phyloP scores from a whole-genome alignment of 768 basidiomycete species.

The Tubosaeta sp. region DNA sequence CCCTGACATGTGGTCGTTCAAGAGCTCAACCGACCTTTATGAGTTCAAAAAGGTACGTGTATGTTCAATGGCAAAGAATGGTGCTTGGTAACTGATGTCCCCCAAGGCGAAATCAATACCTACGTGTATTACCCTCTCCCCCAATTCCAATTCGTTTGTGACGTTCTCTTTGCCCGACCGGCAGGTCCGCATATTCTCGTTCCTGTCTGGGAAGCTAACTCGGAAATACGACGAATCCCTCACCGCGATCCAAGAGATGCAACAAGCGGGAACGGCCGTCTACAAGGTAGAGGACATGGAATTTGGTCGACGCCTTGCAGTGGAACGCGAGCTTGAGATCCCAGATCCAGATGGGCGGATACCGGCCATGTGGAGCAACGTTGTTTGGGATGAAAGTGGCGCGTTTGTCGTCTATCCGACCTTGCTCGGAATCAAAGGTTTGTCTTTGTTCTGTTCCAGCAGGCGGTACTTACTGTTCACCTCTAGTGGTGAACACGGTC shows the following conservation, averaged over 20 bases:
- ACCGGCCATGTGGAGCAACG: constrained; percentile 80
- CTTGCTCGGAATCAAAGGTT: constrained; percentile 92
- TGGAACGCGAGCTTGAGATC: constrained; percentile 87
- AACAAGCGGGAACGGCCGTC: constrained; percentile 92
- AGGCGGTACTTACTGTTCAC: not conserved
- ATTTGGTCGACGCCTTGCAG: constrained; percentile 92
- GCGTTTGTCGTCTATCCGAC: constrained; percentile 93
- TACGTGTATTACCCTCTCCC: constrained; percentile 88
- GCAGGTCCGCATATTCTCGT: constrained; percentile 90
- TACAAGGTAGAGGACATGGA: constrained; percentile 98
- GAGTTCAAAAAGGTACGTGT: constrained; percentile 90
- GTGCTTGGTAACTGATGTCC: not conserved
- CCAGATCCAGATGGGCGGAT: constrained; percentile 68
- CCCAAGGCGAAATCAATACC: constrained; percentile 84
- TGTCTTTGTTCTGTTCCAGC: constrained; percentile 10
- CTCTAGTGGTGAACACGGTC: constrained; percentile 84
- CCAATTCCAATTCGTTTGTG: constrained; percentile 83
- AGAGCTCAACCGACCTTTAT: constrained; percentile 89
- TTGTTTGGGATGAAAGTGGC: constrained; percentile 97
- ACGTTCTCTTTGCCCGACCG: constrained; percentile 93
- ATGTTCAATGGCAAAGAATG: not conserved
- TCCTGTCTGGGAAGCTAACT: constrained; percentile 82
- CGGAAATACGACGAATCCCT: constrained; percentile 96
- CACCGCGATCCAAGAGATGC: constrained; percentile 94
- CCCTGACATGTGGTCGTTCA: constrained; percentile 82